A percentile compares a stretch with the other conserved stretches of the same genome.
Conservation (phyloP, 139 green algal genomes). For the Asterochloris erici region DNA sequence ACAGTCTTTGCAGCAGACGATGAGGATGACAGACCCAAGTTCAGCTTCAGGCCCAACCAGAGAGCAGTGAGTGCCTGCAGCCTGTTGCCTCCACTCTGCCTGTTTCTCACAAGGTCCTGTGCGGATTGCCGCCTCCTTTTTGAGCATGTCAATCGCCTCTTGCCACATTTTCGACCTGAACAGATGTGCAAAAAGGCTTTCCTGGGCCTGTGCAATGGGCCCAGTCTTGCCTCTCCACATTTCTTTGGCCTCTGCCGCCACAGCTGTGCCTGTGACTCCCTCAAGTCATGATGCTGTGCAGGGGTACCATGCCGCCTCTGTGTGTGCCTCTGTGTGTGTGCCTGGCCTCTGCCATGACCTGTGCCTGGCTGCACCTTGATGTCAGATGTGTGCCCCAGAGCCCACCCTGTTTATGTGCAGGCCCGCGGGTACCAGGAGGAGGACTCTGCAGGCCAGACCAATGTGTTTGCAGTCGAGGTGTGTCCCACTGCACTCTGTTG, state of each 20-base stretch:
- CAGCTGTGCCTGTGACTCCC: neutral
- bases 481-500: neutral
- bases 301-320: neutral
- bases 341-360: slow-evolving; percentile 10
- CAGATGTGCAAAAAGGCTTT: neutral
- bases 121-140: too few species aligned
- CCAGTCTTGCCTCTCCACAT: neutral
- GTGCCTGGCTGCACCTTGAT: too few species aligned
- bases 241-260: neutral
- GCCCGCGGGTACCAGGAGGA: slow-evolving; percentile 51
- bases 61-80: slow-evolving; percentile 5
- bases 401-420: neutral
- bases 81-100: too few species aligned
- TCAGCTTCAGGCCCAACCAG: slow-evolving; percentile 14
- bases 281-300: neutral
- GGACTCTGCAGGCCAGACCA: slow-evolving; percentile 64
- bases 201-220: neutral
- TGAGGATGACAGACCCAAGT: neutral
- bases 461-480: slow-evolving; percentile 59
- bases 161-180: neutral
- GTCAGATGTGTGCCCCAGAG: too few species aligned
- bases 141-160: too few species aligned
- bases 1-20: neutral
- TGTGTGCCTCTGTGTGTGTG: slow-evolving; percentile 38
- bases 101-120: too few species aligned